phyloP scores from a whole-genome alignment of 495 filamentous ascomycete species.

The Penicillium canescens region DNA sequence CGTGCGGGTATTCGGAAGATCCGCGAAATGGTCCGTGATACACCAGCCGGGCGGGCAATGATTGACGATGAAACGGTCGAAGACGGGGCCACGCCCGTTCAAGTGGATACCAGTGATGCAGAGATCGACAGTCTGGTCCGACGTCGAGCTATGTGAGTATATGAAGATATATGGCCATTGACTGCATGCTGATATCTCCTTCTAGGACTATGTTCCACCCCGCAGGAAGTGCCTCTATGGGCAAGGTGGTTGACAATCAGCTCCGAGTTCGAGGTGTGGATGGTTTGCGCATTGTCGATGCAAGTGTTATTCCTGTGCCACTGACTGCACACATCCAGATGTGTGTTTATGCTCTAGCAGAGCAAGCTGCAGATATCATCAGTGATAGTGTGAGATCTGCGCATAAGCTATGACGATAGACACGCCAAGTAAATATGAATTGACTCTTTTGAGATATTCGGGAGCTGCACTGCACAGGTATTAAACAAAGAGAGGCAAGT shows the following conservation, averaged over 20 bases:
- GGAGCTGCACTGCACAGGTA: too few relatives aligned
- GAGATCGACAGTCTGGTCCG: constrained; percentile 28
- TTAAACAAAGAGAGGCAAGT: too few relatives aligned
- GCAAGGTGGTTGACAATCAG: constrained; percentile 39
- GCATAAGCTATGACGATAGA: too few relatives aligned
- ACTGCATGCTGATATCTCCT: constrained; percentile 16
- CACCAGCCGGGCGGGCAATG: constrained; percentile 7
- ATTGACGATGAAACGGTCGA: constrained; percentile 15
- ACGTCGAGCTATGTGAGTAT: constrained; percentile 5
- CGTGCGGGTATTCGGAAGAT: constrained; percentile 23
- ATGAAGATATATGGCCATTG: too few relatives aligned
- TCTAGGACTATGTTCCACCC: constrained; percentile 29
- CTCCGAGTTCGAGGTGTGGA: constrained; percentile 38
- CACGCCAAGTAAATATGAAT: too few relatives aligned
- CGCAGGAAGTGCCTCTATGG: constrained; percentile 40
- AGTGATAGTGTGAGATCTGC: too few relatives aligned
- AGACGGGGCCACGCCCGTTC: constrained; percentile 19
- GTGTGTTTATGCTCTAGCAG: constrained; percentile 36
- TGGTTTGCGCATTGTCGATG: constrained; percentile 38
- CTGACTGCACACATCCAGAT: constrained; percentile 35
- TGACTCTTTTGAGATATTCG: too few relatives aligned
- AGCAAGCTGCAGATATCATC: constrained; percentile 27
- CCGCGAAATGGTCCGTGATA: constrained; percentile 9
- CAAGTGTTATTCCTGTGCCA: constrained; percentile 37
- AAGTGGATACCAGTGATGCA: constrained; percentile 12